phyloP scores from a whole-genome alignment of 1,139 yeast species.

The Debaryomyces robertsiae region DNA sequence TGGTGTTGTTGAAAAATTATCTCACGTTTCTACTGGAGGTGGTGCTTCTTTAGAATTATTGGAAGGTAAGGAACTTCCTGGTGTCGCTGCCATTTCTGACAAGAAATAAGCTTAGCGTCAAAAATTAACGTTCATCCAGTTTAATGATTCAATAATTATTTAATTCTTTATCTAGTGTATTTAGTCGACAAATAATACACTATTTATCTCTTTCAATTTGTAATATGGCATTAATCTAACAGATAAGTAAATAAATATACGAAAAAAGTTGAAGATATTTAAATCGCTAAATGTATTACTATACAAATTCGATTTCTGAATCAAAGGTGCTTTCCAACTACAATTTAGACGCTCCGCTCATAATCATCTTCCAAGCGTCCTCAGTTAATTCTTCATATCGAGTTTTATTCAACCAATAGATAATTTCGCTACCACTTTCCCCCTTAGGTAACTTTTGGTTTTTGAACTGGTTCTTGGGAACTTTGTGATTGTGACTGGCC shows the following conservation, averaged over 20 bases:
- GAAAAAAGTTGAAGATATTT: not conserved
- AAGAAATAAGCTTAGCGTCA: conserved; percentile 39
- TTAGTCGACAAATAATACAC: not conserved
- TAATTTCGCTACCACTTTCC: conserved; percentile 55
- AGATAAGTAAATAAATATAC: not conserved
- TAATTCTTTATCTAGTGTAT: conserved; percentile 1
- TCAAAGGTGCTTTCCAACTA: conserved; percentile 13
- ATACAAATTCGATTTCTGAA: too few relatives aligned
- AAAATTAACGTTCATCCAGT: not conserved
- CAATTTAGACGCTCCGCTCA: conserved; percentile 43
- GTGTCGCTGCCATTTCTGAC: conserved; percentile 87
- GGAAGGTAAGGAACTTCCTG: conserved; percentile 97
- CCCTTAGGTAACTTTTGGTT: conserved; percentile 79
- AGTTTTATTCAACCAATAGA: conserved; percentile 69
- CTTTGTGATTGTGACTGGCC: conserved; percentile 82
- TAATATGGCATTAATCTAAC: too few relatives aligned
- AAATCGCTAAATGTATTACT: too few relatives aligned
- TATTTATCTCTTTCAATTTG: conserved; percentile 1
- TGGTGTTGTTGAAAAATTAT: conserved; percentile 91
- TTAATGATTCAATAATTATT: conserved; percentile 5
- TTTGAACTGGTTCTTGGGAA: conserved; percentile 75
- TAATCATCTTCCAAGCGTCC: conserved; percentile 61
- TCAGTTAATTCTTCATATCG: conserved; percentile 59
- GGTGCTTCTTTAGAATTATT: conserved; percentile 98
- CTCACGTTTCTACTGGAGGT: conserved; percentile 98